phyloP scores from a whole-genome alignment of 306 rosid species.

The Prunus mira region DNA sequence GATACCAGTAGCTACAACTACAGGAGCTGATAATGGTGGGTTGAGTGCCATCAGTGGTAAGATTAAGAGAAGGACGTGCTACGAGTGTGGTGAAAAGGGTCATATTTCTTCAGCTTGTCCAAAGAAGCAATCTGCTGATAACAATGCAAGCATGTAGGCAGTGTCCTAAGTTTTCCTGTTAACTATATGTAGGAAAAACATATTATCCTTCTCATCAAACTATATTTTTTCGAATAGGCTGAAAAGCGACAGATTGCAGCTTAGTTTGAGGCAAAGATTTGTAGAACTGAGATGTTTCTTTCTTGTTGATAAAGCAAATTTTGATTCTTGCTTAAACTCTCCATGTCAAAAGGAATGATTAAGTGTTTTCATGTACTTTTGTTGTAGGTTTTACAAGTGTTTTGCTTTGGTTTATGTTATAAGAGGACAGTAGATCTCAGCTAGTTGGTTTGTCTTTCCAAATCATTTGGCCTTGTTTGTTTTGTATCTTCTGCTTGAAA shows the following conservation, averaged over 20 bases:
- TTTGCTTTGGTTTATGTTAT: not conserved
- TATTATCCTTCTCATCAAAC: not conserved
- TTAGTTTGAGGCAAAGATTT: constrained; percentile 10
- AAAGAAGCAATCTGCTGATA: constrained; percentile 37
- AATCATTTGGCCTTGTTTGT: not conserved
- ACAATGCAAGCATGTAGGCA: constrained; percentile 16
- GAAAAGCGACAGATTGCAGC: not conserved
- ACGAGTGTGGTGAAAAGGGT: constrained; percentile 88
- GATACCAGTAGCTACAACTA: not conserved
- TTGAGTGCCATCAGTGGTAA: constrained; percentile 46
- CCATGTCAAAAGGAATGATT: not conserved
- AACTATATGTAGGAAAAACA: not conserved
- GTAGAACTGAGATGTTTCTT: not conserved
- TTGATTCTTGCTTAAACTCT: not conserved
- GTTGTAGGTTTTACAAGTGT: not conserved
- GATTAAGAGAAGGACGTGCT: constrained; percentile 78
- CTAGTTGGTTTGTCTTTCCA: not conserved
- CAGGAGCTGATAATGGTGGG: constrained; percentile 24
- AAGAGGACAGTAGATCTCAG: not conserved
- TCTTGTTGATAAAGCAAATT: not conserved
- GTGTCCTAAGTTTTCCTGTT: not conserved
- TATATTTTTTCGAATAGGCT: not conserved
- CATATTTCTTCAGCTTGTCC: constrained; percentile 70
- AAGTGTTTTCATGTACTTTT: not conserved
- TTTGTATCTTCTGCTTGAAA: not conserved